Conservation (phyloP, 108 stramenopile species). For the Nitzschia sp. region DNA sequence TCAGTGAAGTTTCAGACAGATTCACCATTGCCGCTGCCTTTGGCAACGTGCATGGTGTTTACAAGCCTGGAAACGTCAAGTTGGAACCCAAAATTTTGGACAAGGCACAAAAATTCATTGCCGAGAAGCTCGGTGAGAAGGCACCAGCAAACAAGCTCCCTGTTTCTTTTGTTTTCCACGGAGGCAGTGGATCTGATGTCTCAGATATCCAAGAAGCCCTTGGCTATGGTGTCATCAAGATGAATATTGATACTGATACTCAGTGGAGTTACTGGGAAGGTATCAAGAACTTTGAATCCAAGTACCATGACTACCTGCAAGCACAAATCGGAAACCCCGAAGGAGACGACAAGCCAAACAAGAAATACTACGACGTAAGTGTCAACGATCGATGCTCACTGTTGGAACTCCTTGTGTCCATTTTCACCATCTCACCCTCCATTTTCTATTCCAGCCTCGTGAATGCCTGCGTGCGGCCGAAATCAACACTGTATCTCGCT, state of each 20-base stretch:
- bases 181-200: constrained; percentile 84
- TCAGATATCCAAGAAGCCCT: constrained; percentile 82
- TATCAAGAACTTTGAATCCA: constrained; percentile 74
- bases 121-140: constrained; percentile 77
- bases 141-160: constrained; percentile 83
- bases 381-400: background rate
- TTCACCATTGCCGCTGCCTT: constrained; percentile 94
- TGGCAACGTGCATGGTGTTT: constrained; percentile 94
- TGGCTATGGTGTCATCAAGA: constrained; percentile 91
- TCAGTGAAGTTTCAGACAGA: constrained; percentile 65
- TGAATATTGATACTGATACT: constrained; percentile 98
- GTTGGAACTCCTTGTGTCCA: background rate
- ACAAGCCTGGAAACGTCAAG: constrained; percentile 91
- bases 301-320: constrained; percentile 85
- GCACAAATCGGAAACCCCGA: constrained; percentile 95
- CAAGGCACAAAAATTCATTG: constrained; percentile 80
- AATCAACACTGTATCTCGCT: constrained; percentile 81
- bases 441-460: constrained; percentile 64
- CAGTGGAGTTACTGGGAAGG: constrained; percentile 94
- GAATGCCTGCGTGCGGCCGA: constrained; percentile 93
- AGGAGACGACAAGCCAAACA: constrained; percentile 94
- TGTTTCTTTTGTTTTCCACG: constrained; percentile 92
- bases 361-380: constrained; percentile 95
- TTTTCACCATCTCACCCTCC: constrained; percentile 6
- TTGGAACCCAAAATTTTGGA: constrained; percentile 87